Conservation (phyloP, 2,329 filamentous ascomycete genomes). For the Knufia fluminis region DNA sequence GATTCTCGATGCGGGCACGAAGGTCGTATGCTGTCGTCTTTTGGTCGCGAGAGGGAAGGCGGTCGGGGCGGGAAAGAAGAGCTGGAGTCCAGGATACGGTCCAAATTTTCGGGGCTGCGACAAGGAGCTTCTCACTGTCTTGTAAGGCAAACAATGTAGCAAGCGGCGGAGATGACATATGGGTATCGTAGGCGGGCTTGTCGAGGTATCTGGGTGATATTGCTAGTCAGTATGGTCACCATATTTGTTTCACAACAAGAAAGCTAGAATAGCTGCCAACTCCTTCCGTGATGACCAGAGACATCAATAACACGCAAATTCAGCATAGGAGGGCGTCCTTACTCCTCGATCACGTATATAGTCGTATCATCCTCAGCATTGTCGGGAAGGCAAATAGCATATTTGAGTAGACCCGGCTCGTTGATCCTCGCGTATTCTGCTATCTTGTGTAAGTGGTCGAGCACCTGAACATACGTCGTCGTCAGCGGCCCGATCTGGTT, state of each 20-base stretch:
- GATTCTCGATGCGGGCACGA: constrained; percentile 1
- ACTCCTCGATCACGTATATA: constrained; percentile 7
- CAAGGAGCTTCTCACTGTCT: not conserved
- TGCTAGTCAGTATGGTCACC: not conserved
- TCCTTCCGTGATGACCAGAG: not conserved
- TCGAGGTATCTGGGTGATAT: not conserved
- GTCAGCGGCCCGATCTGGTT: not conserved
- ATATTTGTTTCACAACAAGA: no score
- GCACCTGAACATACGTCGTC: not conserved
- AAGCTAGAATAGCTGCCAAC: no score
- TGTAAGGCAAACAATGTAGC: not conserved
- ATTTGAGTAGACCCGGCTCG: constrained; percentile 3
- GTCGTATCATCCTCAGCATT: constrained; percentile 1
- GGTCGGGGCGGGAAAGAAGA: not conserved
- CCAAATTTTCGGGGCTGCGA: not conserved
- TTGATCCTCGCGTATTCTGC: constrained; percentile 1
- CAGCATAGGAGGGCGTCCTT: not conserved
- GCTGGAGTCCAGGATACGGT: not conserved
- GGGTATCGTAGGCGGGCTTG: not conserved
- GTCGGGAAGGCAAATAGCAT: constrained; percentile 5
- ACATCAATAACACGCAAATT: no score
- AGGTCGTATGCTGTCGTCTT: not conserved
- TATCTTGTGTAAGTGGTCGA: not conserved
- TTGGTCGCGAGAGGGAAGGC: not conserved
- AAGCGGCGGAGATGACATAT: not conserved